phyloP scores from a whole-genome alignment of 2,329 filamentous ascomycete genomes.

The Dactylellina parvicollis region DNA sequence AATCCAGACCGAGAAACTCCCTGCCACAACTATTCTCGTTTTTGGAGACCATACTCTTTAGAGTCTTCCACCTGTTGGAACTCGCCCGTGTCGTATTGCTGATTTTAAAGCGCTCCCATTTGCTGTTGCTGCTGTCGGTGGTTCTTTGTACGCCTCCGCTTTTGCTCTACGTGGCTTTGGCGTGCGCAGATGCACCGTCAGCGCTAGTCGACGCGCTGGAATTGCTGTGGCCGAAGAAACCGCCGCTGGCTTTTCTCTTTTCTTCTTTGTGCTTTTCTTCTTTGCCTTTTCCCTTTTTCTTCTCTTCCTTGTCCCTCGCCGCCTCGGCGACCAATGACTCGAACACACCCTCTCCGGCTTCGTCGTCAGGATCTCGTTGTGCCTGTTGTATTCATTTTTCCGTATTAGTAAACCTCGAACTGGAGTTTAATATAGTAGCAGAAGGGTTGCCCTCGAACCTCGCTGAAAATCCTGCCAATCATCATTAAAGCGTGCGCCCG shows the following conservation, averaged over 20 bases:
- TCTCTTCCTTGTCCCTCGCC: conserved; percentile 83
- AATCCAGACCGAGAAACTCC: conserved; percentile 1
- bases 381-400: conserved; percentile 68
- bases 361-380: conserved; percentile 88
- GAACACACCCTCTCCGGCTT: conserved; percentile 98
- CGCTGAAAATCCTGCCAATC: conserved; percentile 86
- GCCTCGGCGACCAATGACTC: conserved; percentile 98
- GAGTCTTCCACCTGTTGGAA: conserved; percentile 22
- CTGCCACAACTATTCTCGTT: background rate
- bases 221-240: conserved; percentile 45
- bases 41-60: conserved; percentile 7
- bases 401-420: conserved; percentile 28
- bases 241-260: conserved; percentile 64
- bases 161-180: conserved; percentile 41
- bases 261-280: conserved; percentile 71
- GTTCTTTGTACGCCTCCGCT: conserved; percentile 7
- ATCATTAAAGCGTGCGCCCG: conserved; percentile 88
- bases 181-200: conserved; percentile 35
- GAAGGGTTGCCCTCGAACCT: conserved; percentile 68
- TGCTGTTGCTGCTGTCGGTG: conserved; percentile 6
- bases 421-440: conserved; percentile 34
- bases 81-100: conserved; percentile 1
- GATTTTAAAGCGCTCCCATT: conserved; percentile 9
- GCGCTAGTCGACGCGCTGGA: conserved; percentile 26
- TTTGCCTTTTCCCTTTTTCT: no score